phyloP scores from a whole-genome alignment of 257 asterid species.

The Phtheirospermum japonicum region DNA sequence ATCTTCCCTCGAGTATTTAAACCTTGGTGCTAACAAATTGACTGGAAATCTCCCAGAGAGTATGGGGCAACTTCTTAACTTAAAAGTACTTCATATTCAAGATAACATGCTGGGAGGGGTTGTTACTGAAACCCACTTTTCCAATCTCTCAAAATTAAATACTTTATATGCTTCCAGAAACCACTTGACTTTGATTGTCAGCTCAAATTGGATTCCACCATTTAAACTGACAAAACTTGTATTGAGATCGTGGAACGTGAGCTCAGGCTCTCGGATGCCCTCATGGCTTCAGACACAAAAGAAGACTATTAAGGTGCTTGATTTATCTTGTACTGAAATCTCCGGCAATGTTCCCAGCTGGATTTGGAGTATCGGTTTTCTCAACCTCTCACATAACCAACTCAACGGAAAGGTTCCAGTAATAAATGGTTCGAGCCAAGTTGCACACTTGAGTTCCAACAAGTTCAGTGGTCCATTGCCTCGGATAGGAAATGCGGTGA shows the following conservation, averaged over 20 bases:
- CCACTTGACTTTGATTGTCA: slow-evolving; percentile 29
- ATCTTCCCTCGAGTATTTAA: slow-evolving; percentile 10
- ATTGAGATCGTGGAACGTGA: slow-evolving; percentile 30
- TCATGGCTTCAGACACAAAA: slow-evolving; percentile 33
- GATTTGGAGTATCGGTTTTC: slow-evolving; percentile 22
- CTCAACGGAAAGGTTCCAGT: slow-evolving; percentile 31
- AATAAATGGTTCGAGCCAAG: neutral
- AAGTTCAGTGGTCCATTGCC: too few species aligned
- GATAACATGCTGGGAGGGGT: slow-evolving; percentile 34
- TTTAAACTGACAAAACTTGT: neutral
- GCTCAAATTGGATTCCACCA: slow-evolving; percentile 33
- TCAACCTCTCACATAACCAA: slow-evolving; percentile 33
- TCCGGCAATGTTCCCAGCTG: slow-evolving; percentile 28
- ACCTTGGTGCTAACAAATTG: slow-evolving; percentile 23
- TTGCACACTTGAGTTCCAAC: slow-evolving; percentile 29
- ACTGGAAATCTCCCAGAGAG: slow-evolving; percentile 39
- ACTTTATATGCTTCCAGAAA: slow-evolving; percentile 24
- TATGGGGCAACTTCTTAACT: slow-evolving; percentile 30
- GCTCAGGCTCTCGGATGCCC: slow-evolving; percentile 28
- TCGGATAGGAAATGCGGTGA: neutral
- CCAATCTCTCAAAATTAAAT: slow-evolving; percentile 27
- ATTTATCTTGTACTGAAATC: slow-evolving; percentile 27
- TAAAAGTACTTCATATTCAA: neutral
- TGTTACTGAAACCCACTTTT: slow-evolving; percentile 32
- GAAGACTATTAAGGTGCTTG: neutral